phyloP scores from a whole-genome alignment of 768 basidiomycete species.

The Trametes coccinea region DNA sequence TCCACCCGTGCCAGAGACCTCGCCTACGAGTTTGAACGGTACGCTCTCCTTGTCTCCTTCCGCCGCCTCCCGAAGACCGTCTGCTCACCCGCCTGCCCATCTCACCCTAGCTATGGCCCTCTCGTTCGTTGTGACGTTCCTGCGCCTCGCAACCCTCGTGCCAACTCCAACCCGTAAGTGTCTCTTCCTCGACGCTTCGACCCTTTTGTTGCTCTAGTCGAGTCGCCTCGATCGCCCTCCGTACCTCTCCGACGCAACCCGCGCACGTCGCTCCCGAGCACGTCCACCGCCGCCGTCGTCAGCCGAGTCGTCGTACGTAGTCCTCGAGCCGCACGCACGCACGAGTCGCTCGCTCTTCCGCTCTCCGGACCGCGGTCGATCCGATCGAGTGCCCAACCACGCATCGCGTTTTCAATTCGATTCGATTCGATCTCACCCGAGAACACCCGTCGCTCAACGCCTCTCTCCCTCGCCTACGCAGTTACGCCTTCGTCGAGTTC shows the following conservation, averaged over 20 bases:
- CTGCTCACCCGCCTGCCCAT: conserved; percentile 1
- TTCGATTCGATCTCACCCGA: conserved; percentile 32
- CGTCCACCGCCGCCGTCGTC: conserved; percentile 7
- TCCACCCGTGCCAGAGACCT: conserved; percentile 82
- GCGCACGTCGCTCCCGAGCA: conserved; percentile 12
- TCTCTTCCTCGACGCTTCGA: conserved; percentile 20
- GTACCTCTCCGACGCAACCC: not conserved
- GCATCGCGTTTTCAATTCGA: conserved; percentile 5
- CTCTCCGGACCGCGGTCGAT: conserved; percentile 3
- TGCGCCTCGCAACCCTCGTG: conserved; percentile 77
- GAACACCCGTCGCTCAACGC: conserved; percentile 57
- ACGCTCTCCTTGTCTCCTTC: conserved; percentile 5
- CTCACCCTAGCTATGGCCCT: conserved; percentile 64
- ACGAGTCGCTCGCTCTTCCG: conserved; percentile 6
- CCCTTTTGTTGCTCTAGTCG: conserved; percentile 37
- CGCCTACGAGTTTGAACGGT: conserved; percentile 88
- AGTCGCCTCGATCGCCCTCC: conserved; percentile 26
- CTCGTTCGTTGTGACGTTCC: conserved; percentile 89
- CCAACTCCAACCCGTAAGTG: conserved; percentile 82
- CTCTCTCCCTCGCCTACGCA: conserved; percentile 49
- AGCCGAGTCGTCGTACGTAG: not conserved
- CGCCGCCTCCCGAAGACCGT: not conserved
- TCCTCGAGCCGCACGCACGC: conserved; percentile 3
- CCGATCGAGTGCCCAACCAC: conserved; percentile 22
- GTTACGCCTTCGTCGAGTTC: conserved; percentile 88